Percentiles rank a stretch among this genome's conserved stretches.
phyloP scores from a whole-genome alignment of 805 yeast species.

The Huiozyma sinensis region DNA sequence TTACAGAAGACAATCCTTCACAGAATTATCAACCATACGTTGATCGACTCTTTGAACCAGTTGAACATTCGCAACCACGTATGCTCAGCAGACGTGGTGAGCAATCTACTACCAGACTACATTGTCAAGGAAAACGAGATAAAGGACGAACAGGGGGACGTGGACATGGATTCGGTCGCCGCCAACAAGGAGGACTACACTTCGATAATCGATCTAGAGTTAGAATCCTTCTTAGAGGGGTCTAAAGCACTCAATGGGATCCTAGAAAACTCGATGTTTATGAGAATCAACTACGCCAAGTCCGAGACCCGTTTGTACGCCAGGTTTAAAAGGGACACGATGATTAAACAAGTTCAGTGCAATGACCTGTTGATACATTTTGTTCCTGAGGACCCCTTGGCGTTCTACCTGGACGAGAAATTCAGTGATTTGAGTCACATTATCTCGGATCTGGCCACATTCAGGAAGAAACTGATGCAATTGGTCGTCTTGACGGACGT shows the following conservation, averaged over 20 bases:
- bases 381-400: conserved; percentile 16
- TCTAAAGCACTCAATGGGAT: conserved; percentile 20
- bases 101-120: conserved; percentile 15
- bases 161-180: neutral
- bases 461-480: conserved; percentile 26
- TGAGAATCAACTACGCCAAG: conserved; percentile 23
- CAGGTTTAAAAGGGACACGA: conserved; percentile 24
- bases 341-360: conserved; percentile 22
- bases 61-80: conserved; percentile 22
- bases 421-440: conserved; percentile 20
- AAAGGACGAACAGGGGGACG: neutral
- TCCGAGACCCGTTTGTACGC: conserved; percentile 24
- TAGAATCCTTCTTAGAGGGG: conserved; percentile 25
- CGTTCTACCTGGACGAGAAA: conserved; percentile 21
- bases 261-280: conserved; percentile 24
- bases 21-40: conserved; percentile 27
- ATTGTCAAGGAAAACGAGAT: conserved; percentile 5
- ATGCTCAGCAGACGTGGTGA: conserved; percentile 11
- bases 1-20: conserved; percentile 24
- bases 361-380: conserved; percentile 23
- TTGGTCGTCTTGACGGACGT: conserved; percentile 26
- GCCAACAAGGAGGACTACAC: conserved; percentile 6
- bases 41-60: conserved; percentile 28
- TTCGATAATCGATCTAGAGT: conserved; percentile 21
- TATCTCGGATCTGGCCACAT: conserved; percentile 18